Evolutionary conservation across 257 asterid genomes (phyloP), one percentile per base, ranked within the genome.

Genomic region (Rehmannia glutinosa): DNA sequence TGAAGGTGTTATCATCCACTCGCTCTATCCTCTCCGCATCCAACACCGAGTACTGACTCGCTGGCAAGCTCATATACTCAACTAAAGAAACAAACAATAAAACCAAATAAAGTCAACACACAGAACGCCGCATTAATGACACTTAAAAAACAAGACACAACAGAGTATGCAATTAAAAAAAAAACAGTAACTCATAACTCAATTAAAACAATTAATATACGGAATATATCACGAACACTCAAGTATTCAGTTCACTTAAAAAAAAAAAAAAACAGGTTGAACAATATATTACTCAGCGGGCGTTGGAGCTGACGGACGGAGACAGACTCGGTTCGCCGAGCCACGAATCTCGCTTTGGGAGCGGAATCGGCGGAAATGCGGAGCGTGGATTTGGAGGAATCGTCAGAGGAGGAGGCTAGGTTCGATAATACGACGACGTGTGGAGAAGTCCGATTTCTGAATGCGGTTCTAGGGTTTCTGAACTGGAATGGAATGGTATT

Each of bases 41-140:
- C 87, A 94, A 74, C 82, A 94, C 99, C 50, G 99, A 94, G 85
- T 88, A 94, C 76, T 91, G 97, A 80, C 99, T 91, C 51, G 97
- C 97, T 3, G 96, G 97, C 95, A 94, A 78, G 68, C 97, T 88
- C 99, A 91, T 91, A 68, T 94, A 94, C 82, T 91, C 97, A 50
- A 64, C 97, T 88, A 66, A 39, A 75, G 36, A 46, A 54, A 51
- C 23, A 54, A 47, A n/a, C 71, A 39, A 56, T 6, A 47, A 2
- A 27, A 54, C 9, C 25, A 36, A 38, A 49, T 8, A 30, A 36
- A 21, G 51, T 39, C 19, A 45, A 32, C 32, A 49, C 17, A 16
- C n/a, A n/a, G n/a, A n/a, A n/a, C n/a, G n/a, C n/a, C n/a, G n/a
- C n/a, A n/a, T n/a, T n/a, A n/a, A n/a, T n/a, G n/a, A n/a, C n/a